These are phyloP conservation scores for Fraxinus greggii DNA, from an alignment of 305 asterid species.

Conservation along the genomic window DNA sequence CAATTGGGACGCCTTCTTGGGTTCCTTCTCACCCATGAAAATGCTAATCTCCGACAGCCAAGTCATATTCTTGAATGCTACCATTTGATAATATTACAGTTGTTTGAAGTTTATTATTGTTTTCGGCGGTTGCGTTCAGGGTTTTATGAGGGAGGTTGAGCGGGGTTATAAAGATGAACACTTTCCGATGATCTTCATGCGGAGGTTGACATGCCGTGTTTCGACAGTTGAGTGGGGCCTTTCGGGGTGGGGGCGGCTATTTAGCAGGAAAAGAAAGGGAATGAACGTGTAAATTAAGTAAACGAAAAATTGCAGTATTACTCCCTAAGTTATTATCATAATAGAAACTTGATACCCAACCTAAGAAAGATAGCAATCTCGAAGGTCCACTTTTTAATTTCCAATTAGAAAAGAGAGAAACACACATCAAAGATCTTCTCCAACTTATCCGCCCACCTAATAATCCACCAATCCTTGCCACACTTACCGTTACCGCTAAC, in stretches of 20 bases:
- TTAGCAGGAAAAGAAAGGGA: not conserved
- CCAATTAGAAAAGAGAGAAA: not conserved
- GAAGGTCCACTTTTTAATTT: not conserved
- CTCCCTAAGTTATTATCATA: not conserved
- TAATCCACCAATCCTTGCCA: not conserved
- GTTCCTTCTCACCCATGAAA: not conserved
- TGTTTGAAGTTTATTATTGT: not conserved
- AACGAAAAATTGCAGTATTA: not conserved
- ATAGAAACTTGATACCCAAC: not conserved
- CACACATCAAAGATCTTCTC: not conserved
- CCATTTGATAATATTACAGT: not conserved
- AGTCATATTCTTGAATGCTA: constrained; percentile 15
- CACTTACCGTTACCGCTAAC: not conserved
- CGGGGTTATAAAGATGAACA: not conserved
- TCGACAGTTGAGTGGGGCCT: not conserved
- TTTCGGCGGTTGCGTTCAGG: not conserved
- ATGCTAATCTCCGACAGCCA: not conserved
- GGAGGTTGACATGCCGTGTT: not conserved
- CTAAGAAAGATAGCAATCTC: not conserved
- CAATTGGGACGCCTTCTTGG: constrained; percentile 27
- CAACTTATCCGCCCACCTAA: not conserved
- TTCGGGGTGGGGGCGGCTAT: not conserved
- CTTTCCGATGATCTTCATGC: not conserved
- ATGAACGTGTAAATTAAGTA: not conserved
- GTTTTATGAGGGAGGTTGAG: not conserved